A percentile compares a stretch with the other conserved stretches of the same genome.
Conservation (phyloP, 2,329 filamentous ascomycete genomes). For the Xylaria sp. region DNA sequence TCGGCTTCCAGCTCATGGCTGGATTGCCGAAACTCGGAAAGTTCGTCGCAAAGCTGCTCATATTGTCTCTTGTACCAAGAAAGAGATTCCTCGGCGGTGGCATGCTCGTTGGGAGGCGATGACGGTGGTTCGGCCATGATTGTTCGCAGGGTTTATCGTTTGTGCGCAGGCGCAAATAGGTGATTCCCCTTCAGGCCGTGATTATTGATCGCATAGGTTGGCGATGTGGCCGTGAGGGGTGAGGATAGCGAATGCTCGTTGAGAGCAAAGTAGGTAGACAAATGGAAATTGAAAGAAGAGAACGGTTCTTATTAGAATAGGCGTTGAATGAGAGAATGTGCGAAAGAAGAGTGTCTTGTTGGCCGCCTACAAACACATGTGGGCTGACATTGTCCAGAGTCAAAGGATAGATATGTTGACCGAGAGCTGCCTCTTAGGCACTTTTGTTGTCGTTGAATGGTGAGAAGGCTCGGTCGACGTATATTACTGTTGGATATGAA, state of each 20-base stretch:
- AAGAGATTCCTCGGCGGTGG: slow-evolving; percentile 77
- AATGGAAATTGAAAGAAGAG: slow-evolving; percentile 27
- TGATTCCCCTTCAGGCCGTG: slow-evolving; percentile 31
- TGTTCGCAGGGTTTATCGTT: slow-evolving; percentile 6
- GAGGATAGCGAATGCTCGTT: not conserved
- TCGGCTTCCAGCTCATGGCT: slow-evolving; percentile 95
- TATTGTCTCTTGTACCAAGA: slow-evolving; percentile 97
- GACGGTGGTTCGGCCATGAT: slow-evolving; percentile 70
- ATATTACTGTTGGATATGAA: slow-evolving; percentile 12
- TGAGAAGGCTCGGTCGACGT: slow-evolving; percentile 1
- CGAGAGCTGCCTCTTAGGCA: slow-evolving; percentile 2
- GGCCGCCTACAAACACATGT: slow-evolving; percentile 27
- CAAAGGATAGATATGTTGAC: slow-evolving; percentile 12
- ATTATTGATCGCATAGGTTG: slow-evolving; percentile 28
- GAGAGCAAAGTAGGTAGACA: slow-evolving; percentile 18
- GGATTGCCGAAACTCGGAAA: slow-evolving; percentile 92
- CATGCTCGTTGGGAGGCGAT: slow-evolving; percentile 67
- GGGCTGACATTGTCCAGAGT: slow-evolving; percentile 32
- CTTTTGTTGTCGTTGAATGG: slow-evolving; percentile 10
- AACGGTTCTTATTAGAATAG: slow-evolving; percentile 11
- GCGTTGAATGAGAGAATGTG: slow-evolving; percentile 29
- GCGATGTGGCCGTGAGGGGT: slow-evolving; percentile 18
- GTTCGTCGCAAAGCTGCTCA: slow-evolving; percentile 88
- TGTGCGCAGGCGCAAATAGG: slow-evolving; percentile 12
- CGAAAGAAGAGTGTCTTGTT: slow-evolving; percentile 23